phyloP scores from a whole-genome alignment of 2,329 filamentous ascomycete genomes.

The Escovopsis sp. region DNA sequence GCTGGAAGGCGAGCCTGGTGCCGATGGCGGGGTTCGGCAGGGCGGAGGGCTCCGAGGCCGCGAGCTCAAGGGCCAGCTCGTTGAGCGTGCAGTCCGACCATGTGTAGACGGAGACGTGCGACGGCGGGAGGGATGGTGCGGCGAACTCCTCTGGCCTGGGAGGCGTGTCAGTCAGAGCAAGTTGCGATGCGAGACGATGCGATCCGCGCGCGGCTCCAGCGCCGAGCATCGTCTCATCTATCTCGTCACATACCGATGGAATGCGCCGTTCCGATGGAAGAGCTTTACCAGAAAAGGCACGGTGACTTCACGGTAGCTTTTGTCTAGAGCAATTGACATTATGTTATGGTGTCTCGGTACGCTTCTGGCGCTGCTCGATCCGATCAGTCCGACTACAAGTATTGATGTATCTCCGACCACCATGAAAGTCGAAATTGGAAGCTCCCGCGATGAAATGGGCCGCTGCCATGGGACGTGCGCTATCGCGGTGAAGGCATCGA shows the following conservation, averaged over 20 bases:
- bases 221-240: no score
- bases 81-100: constrained; percentile 69
- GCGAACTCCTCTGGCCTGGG: constrained; percentile 58
- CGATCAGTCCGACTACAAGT: no score
- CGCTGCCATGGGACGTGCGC: no score
- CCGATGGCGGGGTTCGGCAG: constrained; percentile 64
- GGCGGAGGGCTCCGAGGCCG: constrained; percentile 46
- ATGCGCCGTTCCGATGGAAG: constrained; percentile 62
- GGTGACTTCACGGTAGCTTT: constrained; percentile 48
- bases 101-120: constrained; percentile 66
- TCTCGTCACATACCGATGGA: constrained; percentile 43
- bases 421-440: no score
- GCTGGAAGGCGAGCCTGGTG: constrained; percentile 73
- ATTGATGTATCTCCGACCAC: no score
- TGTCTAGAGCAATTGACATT: constrained; percentile 21
- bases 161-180: background rate
- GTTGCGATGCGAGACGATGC: background rate
- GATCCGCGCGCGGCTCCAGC: no score
- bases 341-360: constrained; percentile 1
- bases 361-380: no score
- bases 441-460: no score
- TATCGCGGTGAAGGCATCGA: no score
- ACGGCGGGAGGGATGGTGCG: constrained; percentile 39
- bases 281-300: constrained; percentile 76
- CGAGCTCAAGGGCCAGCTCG: constrained; percentile 68